A percentile compares a stretch with the other conserved stretches of the same genome.
These are phyloP conservation scores for Lachnellula subtilissima DNA, from an alignment of 2,329 filamentous ascomycete species.

Conservation along the genomic window DNA sequence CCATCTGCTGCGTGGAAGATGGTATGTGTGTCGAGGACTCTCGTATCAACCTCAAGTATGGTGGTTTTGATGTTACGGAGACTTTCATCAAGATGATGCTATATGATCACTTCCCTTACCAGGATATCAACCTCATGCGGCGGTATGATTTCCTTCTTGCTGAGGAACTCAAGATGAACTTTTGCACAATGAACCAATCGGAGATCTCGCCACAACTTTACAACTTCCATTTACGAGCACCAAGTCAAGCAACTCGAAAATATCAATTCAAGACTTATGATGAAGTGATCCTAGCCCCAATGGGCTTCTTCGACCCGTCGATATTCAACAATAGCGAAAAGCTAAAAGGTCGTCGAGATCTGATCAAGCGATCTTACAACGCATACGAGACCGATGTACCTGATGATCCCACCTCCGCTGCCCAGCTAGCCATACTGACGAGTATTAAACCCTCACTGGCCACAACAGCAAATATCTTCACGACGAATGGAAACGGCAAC, in stretches of 20 bases:
- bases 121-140: slow-evolving; percentile 84
- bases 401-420: slow-evolving; percentile 82
- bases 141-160: slow-evolving; percentile 90
- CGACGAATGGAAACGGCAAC: slow-evolving; percentile 32
- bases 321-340: slow-evolving; percentile 84
- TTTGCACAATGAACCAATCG: slow-evolving; percentile 85
- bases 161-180: slow-evolving; percentile 91
- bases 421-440: slow-evolving; percentile 66
- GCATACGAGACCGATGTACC: slow-evolving; percentile 83
- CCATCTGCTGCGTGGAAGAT: slow-evolving; percentile 94
- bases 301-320: slow-evolving; percentile 87
- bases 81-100: slow-evolving; percentile 98
- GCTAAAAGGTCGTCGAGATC: slow-evolving; percentile 69
- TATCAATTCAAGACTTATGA: slow-evolving; percentile 97
- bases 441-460: slow-evolving; percentile 56
- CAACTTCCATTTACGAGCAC: slow-evolving; percentile 85
- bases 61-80: slow-evolving; percentile 87
- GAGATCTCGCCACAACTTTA: slow-evolving; percentile 84
- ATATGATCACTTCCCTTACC: slow-evolving; percentile 90
- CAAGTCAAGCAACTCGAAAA: slow-evolving; percentile 83
- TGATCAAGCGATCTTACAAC: slow-evolving; percentile 86
- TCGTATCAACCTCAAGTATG: slow-evolving; percentile 89
- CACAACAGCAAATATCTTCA: slow-evolving; percentile 36
- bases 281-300: slow-evolving; percentile 86
- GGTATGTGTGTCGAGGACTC: slow-evolving; percentile 94